Base-by-base conservation (phyloP, 2,329 filamentous ascomycete species). In the Trichoderma semiorbis region DNA sequence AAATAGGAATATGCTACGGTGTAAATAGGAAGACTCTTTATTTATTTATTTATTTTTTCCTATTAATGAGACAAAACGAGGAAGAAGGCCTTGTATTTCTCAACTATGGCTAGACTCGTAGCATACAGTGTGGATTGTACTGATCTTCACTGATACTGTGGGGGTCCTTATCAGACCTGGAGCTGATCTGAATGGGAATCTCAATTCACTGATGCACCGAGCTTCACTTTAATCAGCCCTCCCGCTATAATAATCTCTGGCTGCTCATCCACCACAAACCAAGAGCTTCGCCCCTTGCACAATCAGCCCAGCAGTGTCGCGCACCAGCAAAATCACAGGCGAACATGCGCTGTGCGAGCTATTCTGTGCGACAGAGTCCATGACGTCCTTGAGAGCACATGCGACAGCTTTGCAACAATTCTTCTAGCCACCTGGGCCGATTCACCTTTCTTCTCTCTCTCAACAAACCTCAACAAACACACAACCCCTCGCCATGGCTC, bases 401-500 rank as follows among this genome's bases (percentile, higher is more conserved):
- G 75, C 76, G 78, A 78, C 74, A 77, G 71, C 73, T 73, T 75
- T 74, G 75, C 75, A 69, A 75, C 74, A 57, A 77, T 34, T 16
- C 24, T 64, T 58, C 21, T 58, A 64, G 68, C 68, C 21, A 34
- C 18, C 5, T 7, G 30, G 57, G 61, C 74, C 69, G 55, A 64
- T 39, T 24, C 55, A 32, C 57, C 30, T 68, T 18, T 24, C 47
- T 14, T 7, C 11, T 18, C n/a, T 53, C 12, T 43, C 39, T 8
- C 7, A 39, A 39, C 39, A n/a, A 43, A 0, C 39, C 39, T 43
- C 39, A 43, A n/a, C n/a, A 18, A n/a, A n/a, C 18, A n/a, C 39
- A 3, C n/a, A 43, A 24, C 10, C 65, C 62, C 67, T 55, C 64
- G 28, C 43, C 21, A 87, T 87, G 85, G 81, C 82, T 76, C 82